Conservation (phyloP, 805 yeast genomes). For the Spathaspora boniae region DNA sequence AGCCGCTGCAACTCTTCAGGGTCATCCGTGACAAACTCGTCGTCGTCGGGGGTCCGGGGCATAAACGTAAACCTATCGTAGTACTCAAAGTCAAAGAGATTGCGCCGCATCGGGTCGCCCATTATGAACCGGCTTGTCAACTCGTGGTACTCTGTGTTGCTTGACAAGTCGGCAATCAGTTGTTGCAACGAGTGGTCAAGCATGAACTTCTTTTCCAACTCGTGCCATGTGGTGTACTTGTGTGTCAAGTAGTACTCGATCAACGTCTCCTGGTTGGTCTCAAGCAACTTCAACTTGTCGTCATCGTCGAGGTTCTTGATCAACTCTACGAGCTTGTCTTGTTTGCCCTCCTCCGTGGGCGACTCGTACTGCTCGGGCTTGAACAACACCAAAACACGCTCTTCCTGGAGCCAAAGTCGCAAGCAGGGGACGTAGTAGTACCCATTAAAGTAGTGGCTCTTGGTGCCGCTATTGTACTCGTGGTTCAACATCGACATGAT, state of each 20-base stretch:
- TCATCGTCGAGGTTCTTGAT: constrained; percentile 15
- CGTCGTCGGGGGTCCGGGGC: neutral
- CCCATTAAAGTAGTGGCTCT: constrained; percentile 16
- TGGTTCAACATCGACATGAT: constrained; percentile 23
- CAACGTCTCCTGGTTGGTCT: constrained; percentile 19
- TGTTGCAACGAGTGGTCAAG: constrained; percentile 19
- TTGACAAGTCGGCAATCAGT: constrained; percentile 14
- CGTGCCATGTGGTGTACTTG: constrained; percentile 22
- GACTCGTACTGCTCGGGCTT: constrained; percentile 10
- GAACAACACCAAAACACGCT: constrained; percentile 13
- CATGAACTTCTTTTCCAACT: constrained; percentile 18
- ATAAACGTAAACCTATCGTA: constrained; percentile 18
- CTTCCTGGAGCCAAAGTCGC: constrained; percentile 20
- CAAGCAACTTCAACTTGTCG: constrained; percentile 20
- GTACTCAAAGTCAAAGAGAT: constrained; percentile 24
- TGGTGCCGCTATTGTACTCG: constrained; percentile 23
- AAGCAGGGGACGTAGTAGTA: constrained; percentile 23
- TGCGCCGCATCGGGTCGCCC: constrained; percentile 22
- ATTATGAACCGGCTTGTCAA: constrained; percentile 23
- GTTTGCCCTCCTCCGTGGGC: constrained; percentile 11
- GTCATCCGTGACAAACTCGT: neutral
- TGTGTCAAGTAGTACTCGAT: constrained; percentile 26
- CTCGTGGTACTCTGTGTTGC: constrained; percentile 21
- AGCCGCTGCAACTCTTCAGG: neutral
- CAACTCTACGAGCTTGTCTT: constrained; percentile 12